Conservation (phyloP, 108 stramenopile species). For the Poteriospumella lacustris region DNA sequence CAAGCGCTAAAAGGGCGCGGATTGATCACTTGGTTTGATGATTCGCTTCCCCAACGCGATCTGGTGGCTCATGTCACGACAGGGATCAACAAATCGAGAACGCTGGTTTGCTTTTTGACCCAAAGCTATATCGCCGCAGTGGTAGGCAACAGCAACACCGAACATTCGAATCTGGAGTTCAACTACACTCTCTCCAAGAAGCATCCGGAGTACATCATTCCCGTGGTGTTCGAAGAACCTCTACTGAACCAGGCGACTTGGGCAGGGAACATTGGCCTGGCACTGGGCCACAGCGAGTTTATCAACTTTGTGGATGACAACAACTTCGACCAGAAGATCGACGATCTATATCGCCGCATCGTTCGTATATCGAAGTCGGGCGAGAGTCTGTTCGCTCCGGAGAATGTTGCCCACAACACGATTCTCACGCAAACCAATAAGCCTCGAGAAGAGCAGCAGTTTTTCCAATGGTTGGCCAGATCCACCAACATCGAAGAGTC, state of each 20-base stretch:
- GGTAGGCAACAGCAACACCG: not conserved
- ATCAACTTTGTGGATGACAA: not conserved
- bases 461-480: constrained; percentile 9
- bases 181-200: not conserved
- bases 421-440: constrained; percentile 1
- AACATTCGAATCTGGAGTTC: not conserved
- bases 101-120: not conserved
- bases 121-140: too few relatives aligned
- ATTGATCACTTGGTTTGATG: not conserved
- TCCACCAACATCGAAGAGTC: constrained; percentile 10
- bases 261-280: not conserved
- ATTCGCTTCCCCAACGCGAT: not conserved
- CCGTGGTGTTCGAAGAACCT: constrained; percentile 8
- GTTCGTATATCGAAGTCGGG: not conserved
- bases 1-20: not conserved
- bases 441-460: constrained; percentile 11
- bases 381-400: not conserved
- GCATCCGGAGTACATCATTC: constrained; percentile 11
- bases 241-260: not conserved
- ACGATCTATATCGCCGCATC: constrained; percentile 1
- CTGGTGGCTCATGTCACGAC: not conserved
- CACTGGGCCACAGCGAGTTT: not conserved
- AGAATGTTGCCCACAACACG: not conserved
- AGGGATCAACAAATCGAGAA: not conserved
- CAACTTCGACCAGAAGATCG: not conserved